Evolutionary conservation across 1,284 basidiomycete species (phyloP).

Genomic region (Ceratobasidium sp.): DNA sequence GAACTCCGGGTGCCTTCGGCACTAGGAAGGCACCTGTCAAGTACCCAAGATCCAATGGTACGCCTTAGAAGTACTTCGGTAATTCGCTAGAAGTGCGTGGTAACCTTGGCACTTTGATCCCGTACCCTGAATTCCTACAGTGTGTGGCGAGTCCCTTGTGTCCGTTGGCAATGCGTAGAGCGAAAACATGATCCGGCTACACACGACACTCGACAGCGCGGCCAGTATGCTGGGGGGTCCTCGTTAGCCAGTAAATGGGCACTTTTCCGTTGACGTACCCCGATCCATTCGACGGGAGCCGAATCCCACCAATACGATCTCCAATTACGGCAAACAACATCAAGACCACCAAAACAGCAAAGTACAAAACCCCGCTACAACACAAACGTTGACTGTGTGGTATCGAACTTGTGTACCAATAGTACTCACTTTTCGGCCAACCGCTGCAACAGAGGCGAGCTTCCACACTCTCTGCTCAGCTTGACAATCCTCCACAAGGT

Average conservation of each 20-base stretch:
- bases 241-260: background rate
- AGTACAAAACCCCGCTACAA: background rate
- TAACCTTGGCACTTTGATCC: too few species aligned
- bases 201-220: slow-evolving; percentile 8
- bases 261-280: background rate
- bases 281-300: slow-evolving; percentile 17
- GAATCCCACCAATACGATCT: background rate
- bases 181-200: slow-evolving; percentile 25
- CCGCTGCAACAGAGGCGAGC: slow-evolving; percentile 7
- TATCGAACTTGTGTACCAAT: background rate
- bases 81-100: too few species aligned
- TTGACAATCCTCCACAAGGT: slow-evolving; percentile 13
- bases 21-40: too few species aligned
- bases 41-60: too few species aligned
- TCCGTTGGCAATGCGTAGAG: background rate
- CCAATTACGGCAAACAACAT: slow-evolving; percentile 13
- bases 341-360: background rate
- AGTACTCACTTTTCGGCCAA: slow-evolving; percentile 13
- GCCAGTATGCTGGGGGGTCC: background rate
- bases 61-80: too few species aligned
- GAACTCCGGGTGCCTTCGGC: too few species aligned
- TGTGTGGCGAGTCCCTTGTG: too few species aligned
- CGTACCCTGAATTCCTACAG: too few species aligned
- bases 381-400: background rate
- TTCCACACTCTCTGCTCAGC: slow-evolving; percentile 12